Conservation (phyloP, 768 basidiomycete species). For the Mycena maculata region DNA sequence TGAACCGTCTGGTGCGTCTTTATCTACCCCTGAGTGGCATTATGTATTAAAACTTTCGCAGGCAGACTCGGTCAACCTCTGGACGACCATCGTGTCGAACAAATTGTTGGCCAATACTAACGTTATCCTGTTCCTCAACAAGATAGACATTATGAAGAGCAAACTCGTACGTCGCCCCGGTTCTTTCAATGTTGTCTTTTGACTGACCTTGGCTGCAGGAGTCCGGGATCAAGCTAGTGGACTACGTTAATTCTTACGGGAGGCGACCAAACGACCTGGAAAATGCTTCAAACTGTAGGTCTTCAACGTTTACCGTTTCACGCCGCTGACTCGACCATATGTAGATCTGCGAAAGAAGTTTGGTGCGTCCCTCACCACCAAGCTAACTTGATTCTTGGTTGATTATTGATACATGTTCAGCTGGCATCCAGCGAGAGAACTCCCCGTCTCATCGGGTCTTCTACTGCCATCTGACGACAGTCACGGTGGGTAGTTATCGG, state of each 20-base stretch:
- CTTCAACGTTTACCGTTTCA: conserved; percentile 14
- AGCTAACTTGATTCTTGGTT: not conserved
- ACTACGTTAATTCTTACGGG: conserved; percentile 79
- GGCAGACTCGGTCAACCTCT: conserved; percentile 83
- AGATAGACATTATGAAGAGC: conserved; percentile 77
- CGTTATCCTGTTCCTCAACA: conserved; percentile 85
- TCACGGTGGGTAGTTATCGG: conserved; percentile 59
- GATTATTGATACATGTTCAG: conserved; percentile 37
- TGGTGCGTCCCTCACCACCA: conserved; percentile 44
- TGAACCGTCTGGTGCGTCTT: conserved; percentile 67
- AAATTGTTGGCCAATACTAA: conserved; percentile 77
- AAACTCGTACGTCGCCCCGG: conserved; percentile 56
- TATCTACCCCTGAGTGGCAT: not conserved
- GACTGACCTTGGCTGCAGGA: conserved; percentile 33
- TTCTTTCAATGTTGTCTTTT: not conserved
- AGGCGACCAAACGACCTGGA: conserved; percentile 78
- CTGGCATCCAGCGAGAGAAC: conserved; percentile 56
- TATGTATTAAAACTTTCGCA: conserved; percentile 39
- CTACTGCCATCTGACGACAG: conserved; percentile 76
- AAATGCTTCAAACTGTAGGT: conserved; percentile 73
- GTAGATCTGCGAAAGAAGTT: conserved; percentile 59
- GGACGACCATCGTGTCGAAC: conserved; percentile 80
- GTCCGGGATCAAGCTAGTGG: conserved; percentile 70
- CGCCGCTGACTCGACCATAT: conserved; percentile 4
- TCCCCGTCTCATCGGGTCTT: conserved; percentile 61